Percentiles rank a stretch among this genome's conserved stretches.
Evolutionary conservation across 805 yeast species (phyloP).

Genomic region (Saccharomycopsis fodiens): DNA sequence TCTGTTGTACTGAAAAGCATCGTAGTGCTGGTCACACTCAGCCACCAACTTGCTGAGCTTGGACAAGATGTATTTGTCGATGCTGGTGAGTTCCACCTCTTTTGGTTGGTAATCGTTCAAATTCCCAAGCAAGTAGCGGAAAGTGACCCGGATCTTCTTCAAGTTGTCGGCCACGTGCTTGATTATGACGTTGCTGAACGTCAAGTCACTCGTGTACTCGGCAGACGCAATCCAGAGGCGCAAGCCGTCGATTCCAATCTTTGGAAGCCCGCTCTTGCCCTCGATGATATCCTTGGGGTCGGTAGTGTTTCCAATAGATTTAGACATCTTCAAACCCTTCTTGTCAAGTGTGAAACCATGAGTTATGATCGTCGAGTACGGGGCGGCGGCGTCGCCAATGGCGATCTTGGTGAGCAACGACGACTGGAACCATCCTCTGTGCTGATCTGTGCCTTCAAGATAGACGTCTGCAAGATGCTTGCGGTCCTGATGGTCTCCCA

Average conservation of each 20-base stretch:
- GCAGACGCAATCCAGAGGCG: constrained; percentile 87
- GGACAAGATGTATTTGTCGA: constrained; percentile 61
- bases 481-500: constrained; percentile 28
- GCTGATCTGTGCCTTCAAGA: constrained; percentile 97
- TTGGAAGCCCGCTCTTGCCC: constrained; percentile 51
- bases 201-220: constrained; percentile 76
- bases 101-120: constrained; percentile 25
- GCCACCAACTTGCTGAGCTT: constrained; percentile 42
- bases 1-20: constrained; percentile 56
- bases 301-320: constrained; percentile 79
- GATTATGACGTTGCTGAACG: constrained; percentile 63
- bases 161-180: constrained; percentile 71
- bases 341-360: constrained; percentile 93
- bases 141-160: constrained; percentile 76
- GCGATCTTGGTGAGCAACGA: constrained; percentile 76
- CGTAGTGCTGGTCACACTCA: constrained; percentile 38
- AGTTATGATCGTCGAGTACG: constrained; percentile 71
- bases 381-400: constrained; percentile 38
- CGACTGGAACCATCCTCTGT: constrained; percentile 98
- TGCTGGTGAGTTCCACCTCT: constrained; percentile 27
- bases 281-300: constrained; percentile 59
- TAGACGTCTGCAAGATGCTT: constrained; percentile 68
- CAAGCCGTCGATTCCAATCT: constrained; percentile 84
- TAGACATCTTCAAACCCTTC: constrained; percentile 86
- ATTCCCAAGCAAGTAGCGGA: constrained; percentile 77